These are phyloP conservation scores for Trametes pubescens DNA, from an alignment of 1,284 basidiomycete species.

Conservation along the genomic window DNA sequence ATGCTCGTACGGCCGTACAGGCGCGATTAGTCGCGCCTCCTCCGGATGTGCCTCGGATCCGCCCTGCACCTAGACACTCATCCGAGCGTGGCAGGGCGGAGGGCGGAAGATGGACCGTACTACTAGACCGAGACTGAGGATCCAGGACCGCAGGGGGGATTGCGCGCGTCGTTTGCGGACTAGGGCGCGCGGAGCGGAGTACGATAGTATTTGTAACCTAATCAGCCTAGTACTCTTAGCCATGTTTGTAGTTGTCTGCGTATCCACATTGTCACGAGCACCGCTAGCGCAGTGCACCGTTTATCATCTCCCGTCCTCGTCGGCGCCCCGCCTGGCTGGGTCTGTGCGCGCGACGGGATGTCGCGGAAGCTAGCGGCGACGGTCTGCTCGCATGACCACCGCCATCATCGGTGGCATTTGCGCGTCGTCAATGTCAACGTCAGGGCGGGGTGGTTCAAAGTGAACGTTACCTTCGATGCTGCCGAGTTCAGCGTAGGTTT, in stretches of 20 bases:
- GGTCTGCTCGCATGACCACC: too few species aligned
- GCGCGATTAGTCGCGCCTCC: conserved; percentile 2
- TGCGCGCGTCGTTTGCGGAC: neutral
- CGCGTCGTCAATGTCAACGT: too few species aligned
- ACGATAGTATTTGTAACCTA: conserved; percentile 13
- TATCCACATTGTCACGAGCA: neutral
- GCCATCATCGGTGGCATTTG: too few species aligned
- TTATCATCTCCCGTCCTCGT: too few species aligned
- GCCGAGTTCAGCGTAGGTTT: too few species aligned
- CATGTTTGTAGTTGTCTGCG: conserved; percentile 12
- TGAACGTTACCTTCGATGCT: too few species aligned
- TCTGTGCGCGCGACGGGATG: too few species aligned
- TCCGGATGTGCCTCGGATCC: neutral
- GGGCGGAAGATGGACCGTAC: neutral
- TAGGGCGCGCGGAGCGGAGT: conserved; percentile 11
- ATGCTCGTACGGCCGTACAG: conserved; percentile 31
- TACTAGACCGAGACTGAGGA: neutral
- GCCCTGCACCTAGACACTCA: neutral
- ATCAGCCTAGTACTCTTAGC: conserved; percentile 13
- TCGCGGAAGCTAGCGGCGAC: too few species aligned
- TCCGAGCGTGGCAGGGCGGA: neutral
- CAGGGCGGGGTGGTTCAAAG: too few species aligned
- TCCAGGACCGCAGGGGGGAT: neutral
- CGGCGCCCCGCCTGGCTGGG: too few species aligned
- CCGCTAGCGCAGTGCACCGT: neutral